Conservation (phyloP, 2,329 filamentous ascomycete genomes). For the Fusarium sp. region DNA sequence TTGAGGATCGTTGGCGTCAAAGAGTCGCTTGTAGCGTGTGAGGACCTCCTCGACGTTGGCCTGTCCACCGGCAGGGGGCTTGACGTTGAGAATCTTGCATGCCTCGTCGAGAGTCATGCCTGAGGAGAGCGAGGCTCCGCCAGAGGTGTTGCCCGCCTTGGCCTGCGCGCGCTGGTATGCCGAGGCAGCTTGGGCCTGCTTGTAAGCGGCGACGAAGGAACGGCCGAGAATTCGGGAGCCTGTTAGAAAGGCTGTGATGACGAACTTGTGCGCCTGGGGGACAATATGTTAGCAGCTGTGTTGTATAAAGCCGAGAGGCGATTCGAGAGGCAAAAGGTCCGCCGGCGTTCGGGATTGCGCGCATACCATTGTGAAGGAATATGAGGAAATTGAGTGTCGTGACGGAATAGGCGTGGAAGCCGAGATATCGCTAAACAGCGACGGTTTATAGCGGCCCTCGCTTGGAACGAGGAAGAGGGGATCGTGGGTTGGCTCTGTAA, state of each 20-base stretch:
- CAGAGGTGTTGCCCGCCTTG: slow-evolving; percentile 64
- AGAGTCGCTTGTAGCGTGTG: slow-evolving; percentile 91
- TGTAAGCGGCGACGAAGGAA: slow-evolving; percentile 93
- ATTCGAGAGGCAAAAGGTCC: slow-evolving; percentile 24
- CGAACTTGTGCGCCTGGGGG: slow-evolving; percentile 80
- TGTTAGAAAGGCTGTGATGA: slow-evolving; percentile 91
- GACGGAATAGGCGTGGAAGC: not conserved
- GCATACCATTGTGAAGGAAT: slow-evolving; percentile 45
- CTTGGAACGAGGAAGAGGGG: slow-evolving; percentile 37
- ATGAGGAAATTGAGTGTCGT: slow-evolving; percentile 6
- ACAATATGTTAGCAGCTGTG: slow-evolving; percentile 28
- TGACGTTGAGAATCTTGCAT: slow-evolving; percentile 96
- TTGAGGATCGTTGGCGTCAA: slow-evolving; percentile 92
- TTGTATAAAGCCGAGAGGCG: slow-evolving; percentile 8
- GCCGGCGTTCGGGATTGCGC: slow-evolving; percentile 15
- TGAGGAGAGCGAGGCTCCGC: slow-evolving; percentile 65
- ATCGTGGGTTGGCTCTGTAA: slow-evolving; percentile 33
- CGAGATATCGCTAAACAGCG: slow-evolving; percentile 31
- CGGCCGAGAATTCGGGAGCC: slow-evolving; percentile 92
- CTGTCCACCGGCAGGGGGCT: slow-evolving; percentile 78
- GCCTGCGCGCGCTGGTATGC: slow-evolving; percentile 79
- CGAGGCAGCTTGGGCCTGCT: slow-evolving; percentile 88
- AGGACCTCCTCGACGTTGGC: slow-evolving; percentile 81
- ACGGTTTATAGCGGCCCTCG: slow-evolving; percentile 40
- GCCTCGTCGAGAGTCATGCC: slow-evolving; percentile 95